Base-by-base conservation (phyloP, 208 protist genomes). In the Trypanosoma theileri region DNA sequence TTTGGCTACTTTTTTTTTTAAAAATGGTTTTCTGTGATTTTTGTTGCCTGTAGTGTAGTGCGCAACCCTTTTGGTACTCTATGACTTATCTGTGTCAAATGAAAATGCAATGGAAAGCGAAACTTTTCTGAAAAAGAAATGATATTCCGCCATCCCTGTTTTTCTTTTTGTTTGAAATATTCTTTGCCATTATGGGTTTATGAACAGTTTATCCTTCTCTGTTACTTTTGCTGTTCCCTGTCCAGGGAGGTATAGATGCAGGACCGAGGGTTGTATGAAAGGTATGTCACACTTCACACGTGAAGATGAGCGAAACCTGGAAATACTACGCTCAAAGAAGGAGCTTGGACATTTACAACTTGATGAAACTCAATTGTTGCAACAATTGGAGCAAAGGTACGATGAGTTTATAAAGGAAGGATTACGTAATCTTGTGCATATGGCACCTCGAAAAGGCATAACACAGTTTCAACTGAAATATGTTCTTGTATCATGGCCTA, bases 381-480 rank as follows among this genome's bases (percentile, higher is more conserved):
- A 61, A 17, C 52, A 66, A 9, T 60, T 81, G 50, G 64, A 81
- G 19, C 10, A 65, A 17, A 73, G 61, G 44, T 81, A 85, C 40
- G 76, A 72, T 42, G 58, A 61, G 4, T 81, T 85, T 54, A 81
- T 85, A 44, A 46, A 58, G 4, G 69, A 85, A 26, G 69, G 75
- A 11, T 52, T 85, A 26, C 17, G 45, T 6, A 65, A 69, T 6
- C 24, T 85, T 31, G 35, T 55, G 28, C 44, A 45, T 13, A 81
- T 85, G 75, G 80, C 71, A 21, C 55, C 77, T 0, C 17, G 45
- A 10, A 61, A 35, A 55, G 13, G 11, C 2, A 54, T 14, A 59
- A 22, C 26, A 21, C 2, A 28, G 10, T 40, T 42, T 22, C 26
- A 31, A 51, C 53, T 73, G 21, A 41, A 21, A 42, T 41, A 19